Evolutionary conservation across 2,329 filamentous ascomycete genomes (phyloP), one percentile per base, ranked within the genome.

Genomic region (Sporothrix variecibatus): DNA sequence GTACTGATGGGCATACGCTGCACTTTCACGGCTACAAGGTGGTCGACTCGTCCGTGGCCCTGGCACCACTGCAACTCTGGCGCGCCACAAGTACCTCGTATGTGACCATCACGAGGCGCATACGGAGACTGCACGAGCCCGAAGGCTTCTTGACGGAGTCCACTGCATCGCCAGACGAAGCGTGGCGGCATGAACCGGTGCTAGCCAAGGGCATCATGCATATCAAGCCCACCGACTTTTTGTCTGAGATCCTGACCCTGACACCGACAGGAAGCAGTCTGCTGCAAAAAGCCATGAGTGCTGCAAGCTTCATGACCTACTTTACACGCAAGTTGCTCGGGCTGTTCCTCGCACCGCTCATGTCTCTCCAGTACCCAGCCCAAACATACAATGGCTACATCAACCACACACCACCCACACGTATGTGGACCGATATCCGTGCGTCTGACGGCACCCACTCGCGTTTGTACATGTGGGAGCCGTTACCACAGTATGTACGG

Each of bases 11-110:
- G 17, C 82, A 84, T 62, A 82, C 81, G 67, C 85, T 90, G 64
- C 86, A 87, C 74, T 89, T 92, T 78, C 85, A 90, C 75, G 90
- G 89, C 0, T 89, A 87, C 81, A 92, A 92, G 80, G 83, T 88
- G 1, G 85, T 92, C 58, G 87, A 91, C 79, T 86, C 89, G 3
- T 87, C 87, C 0, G 87, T 89, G 0, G 87, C 89, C 1, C 82
- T 91, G 46, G 85, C 86, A 1, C 85, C 87, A 1, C 77, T 83
- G 56, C 84, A 87, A 75, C 88, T 92, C 74, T 92, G 89, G 90
- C 83, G 83, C 68, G 87, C 89, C 1, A 90, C 89, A 0, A 90
- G 86, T 26, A 91, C 89, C 0, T 83, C 92, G 0, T 91, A 90
- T 75, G 88, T 90, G 64, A 89, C 86, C 0, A 85, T 92, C 73